These are phyloP conservation scores for Boletus rufocinnamomeus DNA, from an alignment of 768 basidiomycete species.

Conservation along the genomic window DNA sequence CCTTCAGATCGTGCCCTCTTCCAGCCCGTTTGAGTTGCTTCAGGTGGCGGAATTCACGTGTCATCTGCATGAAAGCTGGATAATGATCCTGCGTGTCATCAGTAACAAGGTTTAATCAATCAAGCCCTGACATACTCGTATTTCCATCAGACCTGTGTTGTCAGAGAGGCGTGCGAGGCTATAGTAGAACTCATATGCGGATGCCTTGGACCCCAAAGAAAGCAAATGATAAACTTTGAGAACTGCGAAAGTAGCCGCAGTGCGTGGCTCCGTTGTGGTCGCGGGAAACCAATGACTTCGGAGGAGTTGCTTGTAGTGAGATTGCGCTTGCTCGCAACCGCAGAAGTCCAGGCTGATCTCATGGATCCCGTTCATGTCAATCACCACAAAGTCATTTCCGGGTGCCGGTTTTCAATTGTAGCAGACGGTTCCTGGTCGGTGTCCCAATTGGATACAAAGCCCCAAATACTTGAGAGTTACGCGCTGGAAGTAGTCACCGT, in stretches of 20 bases:
- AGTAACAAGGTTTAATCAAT: too few species aligned
- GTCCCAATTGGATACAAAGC: constrained; percentile 2
- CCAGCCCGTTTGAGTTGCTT: constrained; percentile 1
- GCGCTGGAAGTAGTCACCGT: neutral
- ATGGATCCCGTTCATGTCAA: neutral
- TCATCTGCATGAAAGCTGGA: neutral
- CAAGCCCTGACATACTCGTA: too few species aligned
- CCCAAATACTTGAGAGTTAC: neutral
- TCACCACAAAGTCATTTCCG: neutral
- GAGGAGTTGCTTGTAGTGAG: constrained; percentile 1
- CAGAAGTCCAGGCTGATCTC: neutral
- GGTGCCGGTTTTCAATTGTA: neutral
- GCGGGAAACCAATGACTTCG: neutral
- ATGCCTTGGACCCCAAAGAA: neutral
- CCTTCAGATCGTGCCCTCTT: neutral
- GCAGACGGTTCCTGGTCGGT: neutral
- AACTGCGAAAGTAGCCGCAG: neutral
- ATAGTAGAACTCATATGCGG: neutral
- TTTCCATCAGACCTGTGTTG: too few species aligned
- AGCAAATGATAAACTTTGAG: constrained; percentile 5
- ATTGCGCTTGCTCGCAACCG: neutral
- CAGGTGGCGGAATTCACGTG: neutral
- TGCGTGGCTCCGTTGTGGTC: neutral
- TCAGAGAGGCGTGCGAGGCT: neutral
- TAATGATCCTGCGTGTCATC: too few species aligned